These are phyloP conservation scores for Zoysia pacifica DNA, from an alignment of 176 grass and related monocot genomes.

Conservation along the genomic window DNA sequence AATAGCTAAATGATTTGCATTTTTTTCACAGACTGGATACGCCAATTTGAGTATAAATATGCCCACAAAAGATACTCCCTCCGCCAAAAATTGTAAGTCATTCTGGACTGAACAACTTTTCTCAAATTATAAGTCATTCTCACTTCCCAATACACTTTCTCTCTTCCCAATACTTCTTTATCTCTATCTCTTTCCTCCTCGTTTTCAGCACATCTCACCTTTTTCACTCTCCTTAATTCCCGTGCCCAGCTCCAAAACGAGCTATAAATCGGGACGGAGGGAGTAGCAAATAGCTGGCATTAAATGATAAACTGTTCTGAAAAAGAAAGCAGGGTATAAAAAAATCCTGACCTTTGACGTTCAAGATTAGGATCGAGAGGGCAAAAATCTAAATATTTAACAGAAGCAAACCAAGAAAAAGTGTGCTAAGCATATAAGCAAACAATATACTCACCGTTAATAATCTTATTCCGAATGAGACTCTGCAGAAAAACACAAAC, in stretches of 20 bases:
- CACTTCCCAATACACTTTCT: too few species aligned
- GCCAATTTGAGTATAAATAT: neutral
- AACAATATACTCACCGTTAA: slow-evolving; percentile 72
- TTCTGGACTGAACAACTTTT: too few species aligned
- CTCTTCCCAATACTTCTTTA: too few species aligned
- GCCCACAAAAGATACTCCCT: neutral
- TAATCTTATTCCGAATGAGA: slow-evolving; percentile 97
- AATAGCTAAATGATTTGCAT: slow-evolving; percentile 24
- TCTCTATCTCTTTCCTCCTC: too few species aligned
- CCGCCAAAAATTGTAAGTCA: too few species aligned
- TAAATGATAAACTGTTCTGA: neutral
- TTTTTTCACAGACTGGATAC: slow-evolving; percentile 11
- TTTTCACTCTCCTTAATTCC: too few species aligned
- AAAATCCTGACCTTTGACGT: neutral
- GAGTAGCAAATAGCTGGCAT: neutral
- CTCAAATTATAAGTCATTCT: too few species aligned
- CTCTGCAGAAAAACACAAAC: slow-evolving; percentile 98
- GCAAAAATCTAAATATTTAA: slow-evolving; percentile 10
- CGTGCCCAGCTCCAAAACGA: too few species aligned
- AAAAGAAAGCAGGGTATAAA: neutral
- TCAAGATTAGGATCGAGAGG: slow-evolving; percentile 25
- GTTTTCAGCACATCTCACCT: too few species aligned
- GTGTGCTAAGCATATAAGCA: neutral
- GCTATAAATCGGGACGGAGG: too few species aligned
- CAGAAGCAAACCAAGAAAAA: neutral